Evolutionary conservation across 2,329 filamentous ascomycete species (phyloP), one percentile per base, ranked within the genome.

Genomic region (Verticillium longisporum): DNA sequence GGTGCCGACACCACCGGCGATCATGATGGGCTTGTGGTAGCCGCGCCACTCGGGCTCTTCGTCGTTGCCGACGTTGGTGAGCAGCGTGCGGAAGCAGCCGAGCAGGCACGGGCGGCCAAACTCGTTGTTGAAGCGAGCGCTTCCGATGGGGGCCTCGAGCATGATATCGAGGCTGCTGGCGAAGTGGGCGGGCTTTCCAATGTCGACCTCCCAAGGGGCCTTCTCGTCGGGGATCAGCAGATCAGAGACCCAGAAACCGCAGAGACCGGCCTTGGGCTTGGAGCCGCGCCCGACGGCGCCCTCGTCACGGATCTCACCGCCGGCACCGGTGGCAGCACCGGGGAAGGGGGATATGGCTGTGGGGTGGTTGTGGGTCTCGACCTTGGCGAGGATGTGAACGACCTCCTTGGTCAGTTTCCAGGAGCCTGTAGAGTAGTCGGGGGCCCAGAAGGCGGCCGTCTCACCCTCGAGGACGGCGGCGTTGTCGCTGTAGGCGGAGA

Each of bases 21-120:
- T 92, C 91, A 97, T 96, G 74, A 97, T 97, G 10, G 95, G 95
- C 79, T 99, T 99, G 77, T 98, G 95, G 73, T 96, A 99, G 31
- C 95, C 95, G 67, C 94, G 85, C 70, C 91, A 84, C 67, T 96
- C 92, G 21, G 81, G 82, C 18, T 71, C 67, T 3, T 73, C 72
- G 57, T 80, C 78, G 41, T 76, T 74, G 50, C 84, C 84, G 61
- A 90, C 82, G 61, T 87, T 82, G 54, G 88, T 90, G 34, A 96
- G 85, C 41, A 99, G 83, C 1, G 95, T 99, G 63, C 94, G 84
- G 81, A 99, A 99, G 71, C 92, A 94, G 26, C 95, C 95, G 2
- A 89, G 85, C 13, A 96, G 88, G 70, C 89, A 92, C 38, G 95
- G 94, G 41, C 95, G 86, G 32, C 95, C 95, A 69, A 98, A 99